phyloP scores from a whole-genome alignment of 1,284 basidiomycete species.

The Cryptococcus sp. region DNA sequence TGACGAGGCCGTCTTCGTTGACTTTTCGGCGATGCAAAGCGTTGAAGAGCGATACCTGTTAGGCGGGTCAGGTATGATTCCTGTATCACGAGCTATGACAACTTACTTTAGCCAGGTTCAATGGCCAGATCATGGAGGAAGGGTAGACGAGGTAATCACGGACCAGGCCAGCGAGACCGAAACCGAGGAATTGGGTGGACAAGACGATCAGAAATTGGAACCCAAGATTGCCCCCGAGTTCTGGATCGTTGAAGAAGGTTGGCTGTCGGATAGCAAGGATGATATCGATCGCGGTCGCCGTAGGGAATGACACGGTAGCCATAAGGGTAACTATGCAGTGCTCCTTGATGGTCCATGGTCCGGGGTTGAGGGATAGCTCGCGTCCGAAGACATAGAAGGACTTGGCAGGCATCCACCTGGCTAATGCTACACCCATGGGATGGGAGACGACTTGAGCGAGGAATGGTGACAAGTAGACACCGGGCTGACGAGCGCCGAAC shows the following conservation, averaged over 20 bases:
- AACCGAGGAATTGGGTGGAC: constrained; percentile 67
- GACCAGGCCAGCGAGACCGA: constrained; percentile 36
- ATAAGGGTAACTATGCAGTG: constrained; percentile 41
- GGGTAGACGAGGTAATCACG: constrained; percentile 41
- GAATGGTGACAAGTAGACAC: constrained; percentile 18
- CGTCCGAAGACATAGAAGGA: constrained; percentile 16
- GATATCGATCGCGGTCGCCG: constrained; percentile 72
- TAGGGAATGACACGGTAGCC: constrained; percentile 54
- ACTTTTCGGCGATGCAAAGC: constrained; percentile 15
- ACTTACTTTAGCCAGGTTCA: constrained; percentile 12
- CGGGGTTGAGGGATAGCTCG: constrained; percentile 26
- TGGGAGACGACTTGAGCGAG: constrained; percentile 17
- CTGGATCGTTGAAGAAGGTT: constrained; percentile 59
- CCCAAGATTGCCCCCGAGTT: constrained; percentile 41
- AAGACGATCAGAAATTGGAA: constrained; percentile 45
- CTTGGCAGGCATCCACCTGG: constrained; percentile 14
- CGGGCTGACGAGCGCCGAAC: constrained; percentile 20
- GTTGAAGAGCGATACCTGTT: constrained; percentile 66
- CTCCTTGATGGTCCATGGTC: constrained; percentile 31
- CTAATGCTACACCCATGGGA: constrained; percentile 10
- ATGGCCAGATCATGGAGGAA: constrained; percentile 67
- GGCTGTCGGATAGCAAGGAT: constrained; percentile 58
- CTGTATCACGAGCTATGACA: too few relatives aligned
- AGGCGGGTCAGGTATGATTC: constrained; percentile 12
- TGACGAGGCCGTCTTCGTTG: constrained; percentile 13